These are phyloP conservation scores for Phyllachora maydis DNA, from an alignment of 2,329 filamentous ascomycete species.

Conservation along the genomic window DNA sequence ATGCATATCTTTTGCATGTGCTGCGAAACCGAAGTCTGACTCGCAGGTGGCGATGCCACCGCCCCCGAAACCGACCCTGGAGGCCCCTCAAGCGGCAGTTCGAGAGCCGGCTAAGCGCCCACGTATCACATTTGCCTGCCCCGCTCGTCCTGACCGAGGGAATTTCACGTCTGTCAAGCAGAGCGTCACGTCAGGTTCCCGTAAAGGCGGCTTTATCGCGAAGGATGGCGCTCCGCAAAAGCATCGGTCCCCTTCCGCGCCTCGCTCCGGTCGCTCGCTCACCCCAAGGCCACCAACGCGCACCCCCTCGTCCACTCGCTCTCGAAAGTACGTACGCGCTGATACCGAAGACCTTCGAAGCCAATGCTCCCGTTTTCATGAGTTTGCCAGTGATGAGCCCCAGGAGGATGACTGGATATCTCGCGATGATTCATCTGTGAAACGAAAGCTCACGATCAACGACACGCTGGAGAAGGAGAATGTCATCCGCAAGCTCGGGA, in stretches of 20 bases:
- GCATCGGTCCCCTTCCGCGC: slow-evolving; percentile 8
- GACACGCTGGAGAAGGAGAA: slow-evolving; percentile 86
- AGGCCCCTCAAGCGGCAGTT: slow-evolving; percentile 11
- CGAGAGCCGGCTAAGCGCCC: slow-evolving; percentile 27
- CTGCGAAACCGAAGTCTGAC: slow-evolving; percentile 33
- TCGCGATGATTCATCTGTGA: slow-evolving; percentile 41
- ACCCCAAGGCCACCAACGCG: slow-evolving; percentile 15
- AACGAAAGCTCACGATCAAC: slow-evolving; percentile 61
- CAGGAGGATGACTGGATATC: slow-evolving; percentile 83
- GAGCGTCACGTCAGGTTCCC: too few species aligned
- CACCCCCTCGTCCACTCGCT: slow-evolving; percentile 15
- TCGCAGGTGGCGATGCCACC: slow-evolving; percentile 17
- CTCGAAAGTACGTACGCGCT: slow-evolving; percentile 27
- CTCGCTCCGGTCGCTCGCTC: slow-evolving; percentile 7
- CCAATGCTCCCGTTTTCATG: slow-evolving; percentile 55
- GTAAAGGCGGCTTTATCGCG: too few species aligned
- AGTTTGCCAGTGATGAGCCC: slow-evolving; percentile 68
- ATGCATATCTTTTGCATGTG: slow-evolving; percentile 85
- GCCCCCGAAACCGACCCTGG: slow-evolving; percentile 9
- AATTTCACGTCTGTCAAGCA: too few species aligned
- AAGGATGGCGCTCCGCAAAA: slow-evolving; percentile 12
- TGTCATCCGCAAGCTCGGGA: slow-evolving; percentile 62
- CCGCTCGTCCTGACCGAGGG: slow-evolving; percentile 31
- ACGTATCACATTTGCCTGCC: slow-evolving; percentile 60
- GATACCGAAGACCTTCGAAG: slow-evolving; percentile 25